Conservation (phyloP, 2,329 filamentous ascomycete species). For the Ilyonectria destructans region DNA sequence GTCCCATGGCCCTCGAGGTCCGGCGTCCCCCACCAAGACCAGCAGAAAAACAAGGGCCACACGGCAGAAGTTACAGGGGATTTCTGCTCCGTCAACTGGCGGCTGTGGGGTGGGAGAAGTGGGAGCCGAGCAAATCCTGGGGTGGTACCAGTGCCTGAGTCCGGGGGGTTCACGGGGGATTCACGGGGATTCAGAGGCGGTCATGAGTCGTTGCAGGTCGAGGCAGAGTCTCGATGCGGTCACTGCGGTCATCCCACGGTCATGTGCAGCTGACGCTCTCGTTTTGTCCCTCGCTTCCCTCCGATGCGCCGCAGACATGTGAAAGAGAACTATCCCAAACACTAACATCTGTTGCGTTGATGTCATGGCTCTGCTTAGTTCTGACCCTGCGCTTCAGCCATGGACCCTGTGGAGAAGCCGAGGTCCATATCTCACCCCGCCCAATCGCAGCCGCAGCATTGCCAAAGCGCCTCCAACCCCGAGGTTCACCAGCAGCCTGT, state of each 20-base stretch:
- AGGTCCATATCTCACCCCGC: conserved; percentile 29
- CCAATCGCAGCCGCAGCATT: conserved; percentile 47
- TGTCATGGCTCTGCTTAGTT: conserved; percentile 40
- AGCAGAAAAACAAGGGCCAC: not conserved
- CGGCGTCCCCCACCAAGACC: conserved; percentile 15
- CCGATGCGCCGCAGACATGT: conserved; percentile 6
- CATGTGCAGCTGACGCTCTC: conserved; percentile 9
- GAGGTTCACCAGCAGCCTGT: conserved; percentile 29
- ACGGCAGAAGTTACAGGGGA: not conserved
- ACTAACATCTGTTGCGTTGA: conserved; percentile 29
- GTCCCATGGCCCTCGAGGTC: not conserved
- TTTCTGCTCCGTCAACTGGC: too few relatives aligned
- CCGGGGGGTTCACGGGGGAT: not conserved
- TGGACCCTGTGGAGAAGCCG: conserved; percentile 44
- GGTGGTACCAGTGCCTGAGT: conserved; percentile 4
- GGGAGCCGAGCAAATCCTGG: conserved; percentile 1
- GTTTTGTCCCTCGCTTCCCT: conserved; percentile 3
- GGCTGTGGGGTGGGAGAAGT: too few relatives aligned
- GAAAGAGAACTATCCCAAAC: not conserved
- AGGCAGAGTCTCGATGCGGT: conserved; percentile 32
- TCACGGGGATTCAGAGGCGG: not conserved
- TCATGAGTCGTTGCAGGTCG: conserved; percentile 36
- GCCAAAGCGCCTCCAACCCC: conserved; percentile 38
- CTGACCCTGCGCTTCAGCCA: not conserved
- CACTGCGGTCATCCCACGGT: conserved; percentile 6